A percentile compares a stretch with the other conserved stretches of the same genome.
Conservation (phyloP, 495 filamentous ascomycete species). For the Articulospora tetracladia region DNA sequence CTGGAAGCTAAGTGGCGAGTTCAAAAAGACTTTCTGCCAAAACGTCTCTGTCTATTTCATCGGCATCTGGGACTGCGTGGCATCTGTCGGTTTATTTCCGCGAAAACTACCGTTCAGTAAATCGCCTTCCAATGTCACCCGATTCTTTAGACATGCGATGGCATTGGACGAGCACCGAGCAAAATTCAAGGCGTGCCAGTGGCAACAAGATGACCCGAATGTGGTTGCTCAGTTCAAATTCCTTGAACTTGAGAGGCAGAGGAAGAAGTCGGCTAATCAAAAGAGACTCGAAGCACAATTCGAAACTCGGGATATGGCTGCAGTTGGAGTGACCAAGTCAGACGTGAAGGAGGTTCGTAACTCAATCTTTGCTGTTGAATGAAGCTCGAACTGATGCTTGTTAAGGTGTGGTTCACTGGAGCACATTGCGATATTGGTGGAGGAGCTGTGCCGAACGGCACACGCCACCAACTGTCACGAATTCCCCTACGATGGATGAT, state of each 20-base stretch:
- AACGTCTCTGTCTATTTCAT: slow-evolving; percentile 36
- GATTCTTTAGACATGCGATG: slow-evolving; percentile 35
- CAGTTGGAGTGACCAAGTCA: slow-evolving; percentile 18
- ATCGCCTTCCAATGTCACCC: slow-evolving; percentile 30
- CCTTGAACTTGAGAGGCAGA: background rate
- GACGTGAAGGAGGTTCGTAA: slow-evolving; percentile 29
- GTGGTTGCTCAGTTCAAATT: background rate
- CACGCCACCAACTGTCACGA: slow-evolving; percentile 43
- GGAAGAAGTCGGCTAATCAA: background rate
- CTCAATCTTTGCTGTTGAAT: background rate
- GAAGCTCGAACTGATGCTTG: background rate
- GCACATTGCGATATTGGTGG: slow-evolving; percentile 35
- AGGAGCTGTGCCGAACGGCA: slow-evolving; percentile 26
- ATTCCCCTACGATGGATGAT: slow-evolving; percentile 40
- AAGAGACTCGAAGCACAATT: slow-evolving; percentile 23
- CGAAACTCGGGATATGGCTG: slow-evolving; percentile 12
- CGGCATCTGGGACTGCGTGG: slow-evolving; percentile 37
- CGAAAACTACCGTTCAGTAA: slow-evolving; percentile 35
- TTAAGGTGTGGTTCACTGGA: slow-evolving; percentile 31
- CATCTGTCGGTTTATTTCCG: slow-evolving; percentile 36
- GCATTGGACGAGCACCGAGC: slow-evolving; percentile 36
- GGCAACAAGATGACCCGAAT: slow-evolving; percentile 23
- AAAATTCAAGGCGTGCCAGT: slow-evolving; percentile 36
- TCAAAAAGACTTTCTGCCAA: slow-evolving; percentile 38
- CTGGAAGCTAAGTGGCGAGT: slow-evolving; percentile 31